Evolutionary conservation across 1,284 basidiomycete species (phyloP), one percentile per base, ranked within the genome.

Genomic region (Coniophora puteana): DNA sequence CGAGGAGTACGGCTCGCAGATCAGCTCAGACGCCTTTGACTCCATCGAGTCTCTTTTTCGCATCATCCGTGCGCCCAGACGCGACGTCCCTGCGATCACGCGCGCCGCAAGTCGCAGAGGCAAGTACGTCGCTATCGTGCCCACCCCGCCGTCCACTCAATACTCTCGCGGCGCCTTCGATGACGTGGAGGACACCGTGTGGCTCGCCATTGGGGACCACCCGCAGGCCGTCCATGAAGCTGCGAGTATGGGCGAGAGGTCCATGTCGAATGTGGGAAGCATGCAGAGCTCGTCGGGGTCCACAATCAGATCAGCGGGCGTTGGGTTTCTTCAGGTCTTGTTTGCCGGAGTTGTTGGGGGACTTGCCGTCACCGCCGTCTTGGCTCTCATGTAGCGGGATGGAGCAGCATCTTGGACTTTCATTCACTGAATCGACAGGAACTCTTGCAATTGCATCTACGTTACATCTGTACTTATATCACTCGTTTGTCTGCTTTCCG

Each of bases 11-110:
- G n/a, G n/a, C n/a, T n/a, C n/a, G n/a, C n/a, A n/a, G n/a, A n/a
- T n/a, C n/a, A n/a, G n/a, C n/a, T n/a, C n/a, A n/a, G n/a, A n/a
- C 10, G 26, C n/a, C n/a, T n/a, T n/a, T n/a, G n/a, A n/a, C n/a
- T n/a, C n/a, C n/a, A n/a, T n/a, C 32, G 63, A 57, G 4, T 62
- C 58, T 22, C 37, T 65, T 12, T 65, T 63, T 41, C 57, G 58
- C 27, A 53, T 65, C 10, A 65, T 65, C 31, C 50, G 62, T 10
- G 63, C 59, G 1, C 61, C 62, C 18, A 35, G 48, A 8, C 45
- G 51, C 35, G 61, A 63, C 17, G 45, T 60, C 13, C 47, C 55
- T 12, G 40, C 40, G 25, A 36, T 60, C 17, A 47, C 33, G 32
- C 51, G 38, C 30, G 57, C 47, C 4, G 58, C 58, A 12, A 46